Evolutionary conservation across 179 eudicot genomes (phyloP), one percentile per base, ranked within the genome.

Genomic region (Vitellaria paradoxa): DNA sequence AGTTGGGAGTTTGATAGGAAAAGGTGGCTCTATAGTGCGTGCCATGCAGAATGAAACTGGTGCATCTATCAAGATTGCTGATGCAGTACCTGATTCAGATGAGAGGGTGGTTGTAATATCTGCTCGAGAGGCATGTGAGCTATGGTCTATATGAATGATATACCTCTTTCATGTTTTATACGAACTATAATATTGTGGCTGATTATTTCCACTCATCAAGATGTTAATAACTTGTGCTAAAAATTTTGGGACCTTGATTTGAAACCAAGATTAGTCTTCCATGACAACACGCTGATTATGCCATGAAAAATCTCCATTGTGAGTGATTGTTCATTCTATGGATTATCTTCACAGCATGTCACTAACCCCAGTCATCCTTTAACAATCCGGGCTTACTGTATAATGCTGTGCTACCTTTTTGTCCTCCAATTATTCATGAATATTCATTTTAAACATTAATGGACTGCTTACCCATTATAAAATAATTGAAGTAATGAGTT

Each of bases 1-100:
- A 84, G 85, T 85, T 77, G 89, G 93, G 62, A 83, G 81, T 83
- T 79, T 89, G 81, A 89, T 88, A 74, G 93, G 91, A 77, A 89
- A 89, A 82, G 89, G 93, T 65, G 93, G 93, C 24, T 82, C 78
- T 65, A 46, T 86, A 56, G 65, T 88, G 40, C 84, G 87, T 59
- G 82, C 74, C 20, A 80, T 89, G 55, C 82, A 88, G 86, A 86
- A 70, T 74, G 91, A 89, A 74, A 84, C 91, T 74, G 93, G 92
- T 30, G 93, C 93, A 60, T 86, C 88, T 73, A 82, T 89, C 75
- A 89, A 88, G 79, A 84, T 88, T 69, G 80, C 78, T 40, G 93
- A 89, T 80, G 67, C 79, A 30, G 65, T 81, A 47, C 79, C 88
- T 53, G 91, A 89, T 78, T 84, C 84, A 66, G 89, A 89, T 80